Percentiles rank a stretch among this genome's conserved stretches.
phyloP scores from a whole-genome alignment of 106 monocot species.

The Allium cepa region DNA sequence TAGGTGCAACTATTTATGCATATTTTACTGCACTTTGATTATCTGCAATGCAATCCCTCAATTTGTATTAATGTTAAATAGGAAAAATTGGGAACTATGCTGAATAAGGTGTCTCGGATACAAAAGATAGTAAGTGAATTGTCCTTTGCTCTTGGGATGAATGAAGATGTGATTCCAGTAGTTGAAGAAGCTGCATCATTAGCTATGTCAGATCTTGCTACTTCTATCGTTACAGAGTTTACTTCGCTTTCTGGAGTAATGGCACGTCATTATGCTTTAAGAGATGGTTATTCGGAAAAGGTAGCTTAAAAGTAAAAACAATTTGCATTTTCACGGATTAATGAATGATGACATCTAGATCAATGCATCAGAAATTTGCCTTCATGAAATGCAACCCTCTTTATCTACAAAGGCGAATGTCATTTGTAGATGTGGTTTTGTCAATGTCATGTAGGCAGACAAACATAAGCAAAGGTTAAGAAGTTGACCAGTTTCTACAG shows the following conservation, averaged over 20 bases:
- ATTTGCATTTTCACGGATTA: no score
- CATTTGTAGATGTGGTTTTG: no score
- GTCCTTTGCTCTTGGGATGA: conserved; percentile 43
- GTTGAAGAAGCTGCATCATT: conserved; percentile 66
- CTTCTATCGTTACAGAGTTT: conserved; percentile 85
- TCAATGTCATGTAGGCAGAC: no score
- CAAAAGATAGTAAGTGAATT: conserved; percentile 52
- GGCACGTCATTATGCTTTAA: conserved; percentile 92
- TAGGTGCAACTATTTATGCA: conserved; percentile 21
- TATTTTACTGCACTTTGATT: not conserved
- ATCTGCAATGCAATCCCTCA: not conserved
- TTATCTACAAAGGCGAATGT: no score
- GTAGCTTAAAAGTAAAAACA: conserved; percentile 13
- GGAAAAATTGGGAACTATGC: conserved; percentile 95
- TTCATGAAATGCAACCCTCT: no score
- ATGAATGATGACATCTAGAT: no score
- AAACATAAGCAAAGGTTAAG: no score
- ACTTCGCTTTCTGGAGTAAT: conserved; percentile 92
- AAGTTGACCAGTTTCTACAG: no score
- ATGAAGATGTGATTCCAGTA: conserved; percentile 33
- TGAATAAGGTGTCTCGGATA: conserved; percentile 73
- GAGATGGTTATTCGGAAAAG: conserved; percentile 64
- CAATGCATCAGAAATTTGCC: no score
- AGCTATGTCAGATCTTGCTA: conserved; percentile 98
- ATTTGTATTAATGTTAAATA: conserved; percentile 20